Evolutionary conservation across 2,329 filamentous ascomycete genomes (phyloP), one percentile per base, ranked within the genome.

Genomic region (Botrytis aclada): DNA sequence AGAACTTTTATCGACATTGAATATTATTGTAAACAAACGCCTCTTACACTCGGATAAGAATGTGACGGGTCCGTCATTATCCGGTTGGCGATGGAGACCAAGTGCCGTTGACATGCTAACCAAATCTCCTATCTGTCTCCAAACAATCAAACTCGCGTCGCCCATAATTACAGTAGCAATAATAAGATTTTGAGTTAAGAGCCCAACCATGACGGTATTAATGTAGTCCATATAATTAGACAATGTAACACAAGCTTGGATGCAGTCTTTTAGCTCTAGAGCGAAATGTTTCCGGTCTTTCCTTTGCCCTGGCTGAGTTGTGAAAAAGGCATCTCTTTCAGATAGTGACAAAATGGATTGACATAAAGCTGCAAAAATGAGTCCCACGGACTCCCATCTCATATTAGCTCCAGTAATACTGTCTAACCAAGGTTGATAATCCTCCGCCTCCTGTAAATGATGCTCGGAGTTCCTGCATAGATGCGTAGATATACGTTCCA

Each of bases 1-100:
- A 0, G 82, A 80, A 14, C 83, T 83, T 61, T 88, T 88, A 76
- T 90, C 88, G 14, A 84, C 76, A 47, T 79, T 81, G 72, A 84
- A 85, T 32, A 84, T 74, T 2, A 80, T 76, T 0, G 79, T 79
- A 8, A 83, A 82, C 4, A 85, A 66, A 4, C 81, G 75, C 29
- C 81, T 78, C 41, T 79, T 80, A n/a, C 78, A 76, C 64, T 85
- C 83, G 0, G 81, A 81, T 3, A 81, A 76, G 1, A 83, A 77
- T 0, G 83, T 75, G 3, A 77, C 67, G 12, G 70, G 75, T 12
- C 74, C 72, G 22, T 72, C 73, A 25, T 71, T 70, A 9, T 78
- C 74, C 1, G 70, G 58, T 67, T 79, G 76, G 43, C 78, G 77
- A 74, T 80, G 79, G 2, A 80, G 74, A 29, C 79, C 79, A 2